Base-by-base conservation (phyloP, 176 grass and related monocot species). In the Zea luxurians region DNA sequence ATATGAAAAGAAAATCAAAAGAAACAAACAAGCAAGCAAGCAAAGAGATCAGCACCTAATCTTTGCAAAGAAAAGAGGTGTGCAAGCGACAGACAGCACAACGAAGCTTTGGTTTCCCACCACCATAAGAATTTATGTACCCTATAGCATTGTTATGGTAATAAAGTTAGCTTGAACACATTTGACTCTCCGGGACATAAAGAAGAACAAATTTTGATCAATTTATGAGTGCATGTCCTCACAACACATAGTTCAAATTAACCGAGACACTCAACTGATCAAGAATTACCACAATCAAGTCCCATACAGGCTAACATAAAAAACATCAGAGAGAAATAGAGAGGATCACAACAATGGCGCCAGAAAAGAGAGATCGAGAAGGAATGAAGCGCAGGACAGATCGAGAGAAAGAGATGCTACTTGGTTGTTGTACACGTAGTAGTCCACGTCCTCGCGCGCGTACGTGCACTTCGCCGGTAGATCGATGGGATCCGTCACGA, bases 221-320 rank as follows among this genome's bases (percentile, higher is more conserved):
- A 88, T 77, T 84, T 84, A 84, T 80, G 77, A 80, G 82, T 84
- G 77, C 71, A 50, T 80, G 86, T 71, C 48, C 86, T 84, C 41
- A 12, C 77, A 84, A 65, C 47, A 80, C 61, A 71, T 62, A 72
- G 9, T 59, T 44, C 82, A 71, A 71, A 65, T 52, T 34, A 80
- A 74, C 42, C 37, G 70, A 48, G 60, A 83, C 82, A 84, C 65
- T 46, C 35, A 5, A 69, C 59, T 75, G 77, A 80, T 65, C 77
- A 81, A 84, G 65, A 84, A 68, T 77, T 48, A 71, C 84, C 77
- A 76, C 48, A 79, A 68, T 68, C 48, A 76, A 59, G 71, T 76
- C 62, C 27, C 77, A 84, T 65, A 79, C 64, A 71, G 13, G 82
- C 84, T 76, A 88, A 84, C 82, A 75, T 27, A 38, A 61, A 79